Base-by-base conservation (phyloP, 2,329 filamentous ascomycete genomes). In the Mycosphaerella arachidis region DNA sequence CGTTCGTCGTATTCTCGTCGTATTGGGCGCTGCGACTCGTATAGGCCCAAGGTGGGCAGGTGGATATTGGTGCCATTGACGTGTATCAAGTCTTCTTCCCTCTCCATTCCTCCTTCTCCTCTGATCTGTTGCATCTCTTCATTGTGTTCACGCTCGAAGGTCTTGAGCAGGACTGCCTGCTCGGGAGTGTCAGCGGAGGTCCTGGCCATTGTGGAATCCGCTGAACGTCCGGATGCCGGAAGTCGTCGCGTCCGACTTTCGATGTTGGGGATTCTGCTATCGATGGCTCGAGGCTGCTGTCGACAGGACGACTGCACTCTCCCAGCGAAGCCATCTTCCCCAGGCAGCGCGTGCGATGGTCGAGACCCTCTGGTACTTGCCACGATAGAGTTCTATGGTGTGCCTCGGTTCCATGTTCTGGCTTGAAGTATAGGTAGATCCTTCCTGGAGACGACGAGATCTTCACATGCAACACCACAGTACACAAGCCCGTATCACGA, bases 191-290 rank as follows among this genome's bases (percentile, higher is more conserved):
- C 50, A 52, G 18, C 50, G 27, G 12, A 30, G 30, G 16, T 30
- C 35, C 9, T 52, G n/a, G 50, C 50, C 50, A 52, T 52, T 52
- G 50, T 6, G 50, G 50, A 29, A 52, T 52, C 4, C 50, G 50
- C 50, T 52, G n/a, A n/a, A 4, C n/a, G n/a, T 13, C 29, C 9
- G 12, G 6, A 18, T 9, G 6, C 6, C 6, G 10, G 6, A 6
- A 5, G 8, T 20, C 16, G 50, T 50, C 46, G 46, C 46, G 50
- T 30, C 18, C 30, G 29, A 35, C 31, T 35, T 8, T 8, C 12
- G 31, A 35, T 35, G 31, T 5, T 12, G 4, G 31, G 8, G 31
- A 10, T 30, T 10, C 16, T 30, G 9, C 46, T 27, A 5, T 12
- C 29, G 20, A 12, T 30, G 29, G 50, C 24, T n/a, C 16, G 10